Base-by-base conservation (phyloP, 345 rosid species). In the Eucalyptus polyanthemos region DNA sequence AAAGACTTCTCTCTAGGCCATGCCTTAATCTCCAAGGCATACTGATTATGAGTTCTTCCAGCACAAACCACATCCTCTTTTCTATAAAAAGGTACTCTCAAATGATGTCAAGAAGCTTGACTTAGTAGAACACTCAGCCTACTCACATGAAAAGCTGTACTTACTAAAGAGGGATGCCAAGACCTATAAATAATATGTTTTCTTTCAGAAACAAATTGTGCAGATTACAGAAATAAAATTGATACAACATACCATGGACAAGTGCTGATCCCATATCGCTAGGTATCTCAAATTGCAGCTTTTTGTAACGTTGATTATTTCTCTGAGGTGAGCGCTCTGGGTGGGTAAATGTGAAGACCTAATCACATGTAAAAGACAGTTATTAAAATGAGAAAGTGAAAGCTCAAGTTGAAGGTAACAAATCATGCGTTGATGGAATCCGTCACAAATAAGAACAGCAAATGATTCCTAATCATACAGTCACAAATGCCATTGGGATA, bases 311-410 rank as follows among this genome's bases (percentile, higher is more conserved):
- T 88, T 95, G 96, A 93, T 97, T 98, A 93, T 92, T 93, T 88
- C 88, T 93, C 90, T 92, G 91, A 87, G 93, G 89, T 86, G 97
- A 92, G 89, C 90, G 90, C 90, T 96, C 90, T 49, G 99, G 99
- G 90, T 98, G 99, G 90, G 93, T 91, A 92, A 98, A 97, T 86
- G 99, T 95, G 91, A 98, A 98, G 72, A 98, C 99, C 99, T 98
- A 91, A 21, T 34, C 54, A 88, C 50, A 44, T 1, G 34, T 89
- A 49, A 76, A 90, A 86, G 90, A 88, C 88, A 86, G 69, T 90
- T 89, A 9, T 51, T 50, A 45, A 19, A 40, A 88, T 76, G 88
- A 87, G 42, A 88, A 67, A 86, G 51, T 67, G 34, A 89, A 67
- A 24, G 37, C 37, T 81, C 44, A 60, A 56, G 21, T 11, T 50